These are phyloP conservation scores for Helicostylum pulchrum DNA, from an alignment of 192 early-diverging fungal species.

Conservation along the genomic window DNA sequence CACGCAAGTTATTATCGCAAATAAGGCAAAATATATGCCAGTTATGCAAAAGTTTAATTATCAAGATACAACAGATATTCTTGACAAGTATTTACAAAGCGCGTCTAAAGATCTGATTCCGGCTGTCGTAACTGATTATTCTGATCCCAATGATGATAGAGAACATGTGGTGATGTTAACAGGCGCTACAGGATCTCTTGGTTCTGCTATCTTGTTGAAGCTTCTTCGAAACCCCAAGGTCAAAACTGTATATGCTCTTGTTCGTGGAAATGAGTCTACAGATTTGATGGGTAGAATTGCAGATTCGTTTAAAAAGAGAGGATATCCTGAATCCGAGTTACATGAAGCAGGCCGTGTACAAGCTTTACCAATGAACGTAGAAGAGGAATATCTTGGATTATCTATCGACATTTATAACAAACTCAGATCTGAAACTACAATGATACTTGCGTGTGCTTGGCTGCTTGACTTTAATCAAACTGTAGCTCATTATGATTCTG, in stretches of 20 bases:
- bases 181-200: constrained; percentile 38
- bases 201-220: constrained; percentile 21
- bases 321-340: constrained; percentile 15
- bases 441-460: constrained; percentile 34
- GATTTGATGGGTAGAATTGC: constrained; percentile 7
- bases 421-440: constrained; percentile 25
- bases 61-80: background rate
- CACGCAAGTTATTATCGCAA: background rate
- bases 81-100: constrained; percentile 9
- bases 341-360: constrained; percentile 1
- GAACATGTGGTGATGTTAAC: constrained; percentile 31
- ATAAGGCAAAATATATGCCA: too few relatives aligned
- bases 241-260: constrained; percentile 28
- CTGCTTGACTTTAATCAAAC: constrained; percentile 34
- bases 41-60: background rate
- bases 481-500: constrained; percentile 30
- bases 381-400: constrained; percentile 27
- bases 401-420: constrained; percentile 14
- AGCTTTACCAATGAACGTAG: constrained; percentile 22
- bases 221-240: constrained; percentile 18
- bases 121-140: background rate
- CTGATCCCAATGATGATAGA: background rate
- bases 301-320: constrained; percentile 20
- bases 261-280: constrained; percentile 26
- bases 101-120: constrained; percentile 12